Evolutionary conservation across 2,329 filamentous ascomycete genomes (phyloP).

Genomic region (Triangularia setosa): DNA sequence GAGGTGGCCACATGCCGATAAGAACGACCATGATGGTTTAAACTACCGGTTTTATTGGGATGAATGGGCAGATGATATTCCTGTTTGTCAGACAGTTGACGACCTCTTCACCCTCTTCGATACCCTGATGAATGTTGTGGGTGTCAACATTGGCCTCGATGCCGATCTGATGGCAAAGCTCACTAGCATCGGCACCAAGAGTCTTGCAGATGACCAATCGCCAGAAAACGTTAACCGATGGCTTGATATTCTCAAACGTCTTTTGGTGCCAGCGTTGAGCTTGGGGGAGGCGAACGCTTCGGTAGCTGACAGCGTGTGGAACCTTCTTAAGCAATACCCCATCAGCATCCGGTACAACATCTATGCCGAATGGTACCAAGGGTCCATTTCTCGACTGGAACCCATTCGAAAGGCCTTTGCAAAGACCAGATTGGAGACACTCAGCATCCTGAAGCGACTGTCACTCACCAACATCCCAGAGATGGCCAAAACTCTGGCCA

Average conservation of each 20-base stretch:
- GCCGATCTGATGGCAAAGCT: slow-evolving; percentile 73
- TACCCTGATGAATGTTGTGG: slow-evolving; percentile 79
- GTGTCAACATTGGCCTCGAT: slow-evolving; percentile 86
- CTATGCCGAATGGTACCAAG: slow-evolving; percentile 90
- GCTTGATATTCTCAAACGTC: slow-evolving; percentile 76
- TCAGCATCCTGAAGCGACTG: slow-evolving; percentile 81
- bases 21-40: slow-evolving; percentile 69
- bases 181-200: slow-evolving; percentile 77
- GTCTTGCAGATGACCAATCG: slow-evolving; percentile 66
- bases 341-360: slow-evolving; percentile 76
- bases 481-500: slow-evolving; percentile 85
- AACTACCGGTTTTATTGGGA: slow-evolving; percentile 96
- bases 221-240: slow-evolving; percentile 70
- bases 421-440: slow-evolving; percentile 71
- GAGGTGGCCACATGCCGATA: slow-evolving; percentile 82
- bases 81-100: slow-evolving; percentile 83
- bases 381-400: slow-evolving; percentile 69
- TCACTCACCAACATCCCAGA: slow-evolving; percentile 80
- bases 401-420: slow-evolving; percentile 77
- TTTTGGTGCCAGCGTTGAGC: slow-evolving; percentile 85
- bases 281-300: slow-evolving; percentile 80
- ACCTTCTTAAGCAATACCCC: slow-evolving; percentile 74
- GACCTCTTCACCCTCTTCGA: slow-evolving; percentile 85
- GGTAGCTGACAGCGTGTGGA: slow-evolving; percentile 81
- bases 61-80: slow-evolving; percentile 92